Evolutionary conservation across 306 rosid species (phyloP).

Genomic region (Fragaria iinumae): DNA sequence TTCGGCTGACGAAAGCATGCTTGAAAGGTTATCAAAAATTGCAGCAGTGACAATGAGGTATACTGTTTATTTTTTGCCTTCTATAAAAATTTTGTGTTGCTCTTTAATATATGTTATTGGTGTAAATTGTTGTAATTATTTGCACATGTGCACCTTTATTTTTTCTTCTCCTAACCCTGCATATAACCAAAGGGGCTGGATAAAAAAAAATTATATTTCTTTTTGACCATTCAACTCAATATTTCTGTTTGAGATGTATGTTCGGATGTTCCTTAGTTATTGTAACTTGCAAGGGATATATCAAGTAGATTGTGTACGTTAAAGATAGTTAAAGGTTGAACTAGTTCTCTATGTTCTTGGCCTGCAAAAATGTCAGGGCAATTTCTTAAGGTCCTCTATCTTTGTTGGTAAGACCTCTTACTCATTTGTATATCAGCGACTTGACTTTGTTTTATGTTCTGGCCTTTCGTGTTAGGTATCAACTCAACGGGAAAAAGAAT

Average conservation of each 20-base stretch:
- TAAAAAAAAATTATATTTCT: neutral
- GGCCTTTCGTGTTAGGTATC: slow-evolving; percentile 54
- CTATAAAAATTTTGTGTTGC: slow-evolving; percentile 6
- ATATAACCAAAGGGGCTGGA: neutral
- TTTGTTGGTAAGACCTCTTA: neutral
- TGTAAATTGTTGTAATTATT: neutral
- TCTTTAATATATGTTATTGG: neutral
- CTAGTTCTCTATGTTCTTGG: neutral
- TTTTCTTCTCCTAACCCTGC: neutral
- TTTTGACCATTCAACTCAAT: neutral
- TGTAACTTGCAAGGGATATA: slow-evolving; percentile 5
- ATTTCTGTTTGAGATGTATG: neutral
- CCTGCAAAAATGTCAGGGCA: neutral
- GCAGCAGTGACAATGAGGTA: slow-evolving; percentile 76
- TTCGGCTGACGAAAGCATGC: slow-evolving; percentile 49
- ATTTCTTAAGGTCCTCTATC: neutral
- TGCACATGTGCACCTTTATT: neutral
- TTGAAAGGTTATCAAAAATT: slow-evolving; percentile 77
- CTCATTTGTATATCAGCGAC: neutral
- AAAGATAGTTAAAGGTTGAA: neutral
- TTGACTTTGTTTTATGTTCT: neutral
- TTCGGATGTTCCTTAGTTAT: neutral
- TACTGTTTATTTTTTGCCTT: slow-evolving; percentile 18
- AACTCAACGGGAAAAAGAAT: slow-evolving; percentile 68
- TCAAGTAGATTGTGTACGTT: neutral